A percentile compares a stretch with the other conserved stretches of the same genome.
Evolutionary conservation across 768 basidiomycete species (phyloP).

Genomic region (Mycena galericulata): DNA sequence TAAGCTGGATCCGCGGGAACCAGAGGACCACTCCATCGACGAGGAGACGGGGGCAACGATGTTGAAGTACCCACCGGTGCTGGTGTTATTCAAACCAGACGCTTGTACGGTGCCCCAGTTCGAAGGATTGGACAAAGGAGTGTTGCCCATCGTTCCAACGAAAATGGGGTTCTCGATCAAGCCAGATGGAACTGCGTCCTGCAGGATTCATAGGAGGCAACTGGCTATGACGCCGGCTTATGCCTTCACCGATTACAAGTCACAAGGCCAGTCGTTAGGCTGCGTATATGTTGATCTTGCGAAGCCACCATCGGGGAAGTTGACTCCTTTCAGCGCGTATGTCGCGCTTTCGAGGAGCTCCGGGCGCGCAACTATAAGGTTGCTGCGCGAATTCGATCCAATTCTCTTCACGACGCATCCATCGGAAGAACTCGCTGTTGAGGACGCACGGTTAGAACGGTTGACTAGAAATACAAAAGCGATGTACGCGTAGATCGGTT

Average conservation of each 20-base stretch:
- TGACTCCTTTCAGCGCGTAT: no score
- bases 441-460: no score
- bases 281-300: slow-evolving; percentile 51
- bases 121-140: background rate
- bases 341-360: slow-evolving; percentile 49
- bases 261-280: slow-evolving; percentile 54
- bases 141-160: background rate
- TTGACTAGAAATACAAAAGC: no score
- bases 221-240: slow-evolving; percentile 48
- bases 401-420: slow-evolving; percentile 41
- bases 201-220: slow-evolving; percentile 38
- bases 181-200: slow-evolving; percentile 4
- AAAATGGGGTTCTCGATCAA: background rate
- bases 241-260: slow-evolving; percentile 55
- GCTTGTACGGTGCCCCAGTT: background rate
- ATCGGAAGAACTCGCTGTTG: slow-evolving; percentile 25
- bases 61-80: background rate
- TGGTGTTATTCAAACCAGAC: background rate
- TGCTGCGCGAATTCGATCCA: slow-evolving; percentile 47
- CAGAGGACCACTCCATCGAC: background rate
- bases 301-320: slow-evolving; percentile 37
- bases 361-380: slow-evolving; percentile 42
- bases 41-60: no score
- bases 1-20: background rate
- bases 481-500: no score